Conservation (phyloP, 805 yeast genomes). For the Yamadazyma laniorum region DNA sequence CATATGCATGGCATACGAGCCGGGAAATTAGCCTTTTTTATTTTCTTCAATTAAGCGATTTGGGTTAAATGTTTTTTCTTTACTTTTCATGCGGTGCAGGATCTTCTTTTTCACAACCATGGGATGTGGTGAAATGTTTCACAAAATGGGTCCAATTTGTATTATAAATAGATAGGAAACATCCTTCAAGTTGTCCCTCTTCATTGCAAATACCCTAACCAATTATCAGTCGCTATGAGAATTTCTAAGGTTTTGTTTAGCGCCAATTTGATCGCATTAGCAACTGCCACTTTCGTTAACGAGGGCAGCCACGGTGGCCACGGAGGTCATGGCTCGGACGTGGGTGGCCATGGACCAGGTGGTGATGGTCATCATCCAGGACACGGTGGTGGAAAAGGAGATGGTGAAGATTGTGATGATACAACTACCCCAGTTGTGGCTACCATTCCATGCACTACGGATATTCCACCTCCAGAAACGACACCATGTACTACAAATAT, state of each 20-base stretch:
- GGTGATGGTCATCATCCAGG: too few species aligned
- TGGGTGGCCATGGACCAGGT: too few species aligned
- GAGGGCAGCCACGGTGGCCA: neutral
- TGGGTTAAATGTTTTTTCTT: too few species aligned
- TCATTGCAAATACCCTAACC: too few species aligned
- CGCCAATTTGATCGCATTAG: constrained; percentile 7
- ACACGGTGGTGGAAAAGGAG: neutral
- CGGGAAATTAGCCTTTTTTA: too few species aligned
- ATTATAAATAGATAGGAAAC: constrained; percentile 1
- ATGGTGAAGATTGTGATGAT: constrained; percentile 9
- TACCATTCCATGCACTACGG: neutral
- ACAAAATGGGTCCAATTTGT: too few species aligned
- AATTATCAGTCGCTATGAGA: constrained; percentile 10
- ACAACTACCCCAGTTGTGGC: constrained; percentile 1
- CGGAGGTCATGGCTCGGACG: constrained; percentile 4
- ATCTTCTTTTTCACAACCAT: constrained; percentile 6
- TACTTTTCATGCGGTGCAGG: too few species aligned
- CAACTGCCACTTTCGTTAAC: constrained; percentile 2
- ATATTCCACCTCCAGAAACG: neutral
- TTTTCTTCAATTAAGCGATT: too few species aligned
- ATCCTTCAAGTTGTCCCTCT: constrained; percentile 1
- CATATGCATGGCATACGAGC: too few species aligned
- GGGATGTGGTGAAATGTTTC: neutral
- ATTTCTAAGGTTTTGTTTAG: constrained; percentile 4
- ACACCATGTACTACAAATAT: neutral